Conservation (phyloP, 306 rosid species). For the Cotoneaster glaucophyllus region DNA sequence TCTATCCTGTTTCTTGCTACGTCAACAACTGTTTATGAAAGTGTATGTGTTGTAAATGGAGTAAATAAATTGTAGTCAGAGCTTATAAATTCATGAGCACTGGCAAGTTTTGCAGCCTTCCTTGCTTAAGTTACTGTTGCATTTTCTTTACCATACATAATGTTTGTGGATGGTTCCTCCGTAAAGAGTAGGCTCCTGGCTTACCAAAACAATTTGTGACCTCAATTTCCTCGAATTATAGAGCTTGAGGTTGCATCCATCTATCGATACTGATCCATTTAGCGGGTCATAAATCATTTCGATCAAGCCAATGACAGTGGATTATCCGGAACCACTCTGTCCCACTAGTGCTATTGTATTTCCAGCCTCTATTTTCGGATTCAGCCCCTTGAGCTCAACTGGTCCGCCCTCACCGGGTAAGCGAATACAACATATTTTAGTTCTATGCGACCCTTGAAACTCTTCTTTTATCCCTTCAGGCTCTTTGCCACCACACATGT, state of each 20-base stretch:
- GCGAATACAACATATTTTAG: conserved; percentile 50
- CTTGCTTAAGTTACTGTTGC: conserved; percentile 50
- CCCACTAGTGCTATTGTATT: conserved; percentile 68
- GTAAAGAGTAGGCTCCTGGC: conserved; percentile 72
- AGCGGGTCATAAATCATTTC: conserved; percentile 75
- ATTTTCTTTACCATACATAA: conserved; percentile 45
- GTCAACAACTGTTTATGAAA: too few relatives aligned
- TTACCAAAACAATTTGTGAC: conserved; percentile 65
- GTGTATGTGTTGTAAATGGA: too few relatives aligned
- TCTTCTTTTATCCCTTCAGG: conserved; percentile 21
- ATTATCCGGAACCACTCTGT: conserved; percentile 80
- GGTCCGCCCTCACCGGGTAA: conserved; percentile 62
- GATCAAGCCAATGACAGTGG: conserved; percentile 68
- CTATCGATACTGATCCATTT: conserved; percentile 49
- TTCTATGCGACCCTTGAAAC: conserved; percentile 44
- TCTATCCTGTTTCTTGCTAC: too few relatives aligned
- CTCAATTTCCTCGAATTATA: conserved; percentile 51
- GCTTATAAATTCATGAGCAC: conserved; percentile 82
- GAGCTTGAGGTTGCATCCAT: conserved; percentile 44
- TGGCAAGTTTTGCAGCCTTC: conserved; percentile 58
- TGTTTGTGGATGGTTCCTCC: conserved; percentile 75
- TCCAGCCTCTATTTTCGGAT: conserved; percentile 57
- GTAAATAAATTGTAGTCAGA: background rate
- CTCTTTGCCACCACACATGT: conserved; percentile 47
- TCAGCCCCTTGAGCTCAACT: conserved; percentile 55